A percentile compares a stretch with the other conserved stretches of the same genome.
Evolutionary conservation across 805 yeast genomes (phyloP).

Genomic region (Geotrichum ghanense): DNA sequence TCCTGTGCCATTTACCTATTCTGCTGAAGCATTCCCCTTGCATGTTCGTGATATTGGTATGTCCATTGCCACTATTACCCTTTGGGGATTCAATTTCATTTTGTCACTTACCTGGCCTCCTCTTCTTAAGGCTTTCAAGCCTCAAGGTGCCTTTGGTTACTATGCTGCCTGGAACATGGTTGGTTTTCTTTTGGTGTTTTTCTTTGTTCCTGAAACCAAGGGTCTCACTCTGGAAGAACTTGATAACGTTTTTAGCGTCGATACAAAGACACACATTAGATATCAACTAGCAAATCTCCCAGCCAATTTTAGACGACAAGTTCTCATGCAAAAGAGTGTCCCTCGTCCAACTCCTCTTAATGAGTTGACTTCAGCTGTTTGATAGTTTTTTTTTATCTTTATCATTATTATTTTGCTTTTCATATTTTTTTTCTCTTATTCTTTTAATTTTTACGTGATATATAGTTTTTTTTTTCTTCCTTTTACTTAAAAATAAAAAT

Average conservation of each 20-base stretch:
- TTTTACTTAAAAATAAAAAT: too few relatives aligned
- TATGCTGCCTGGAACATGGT: slow-evolving; percentile 82
- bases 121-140: slow-evolving; percentile 48
- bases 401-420: neutral
- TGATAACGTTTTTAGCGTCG: slow-evolving; percentile 58
- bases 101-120: slow-evolving; percentile 75
- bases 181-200: slow-evolving; percentile 47
- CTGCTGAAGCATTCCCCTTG: slow-evolving; percentile 75
- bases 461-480: too few relatives aligned
- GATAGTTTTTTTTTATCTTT: neutral
- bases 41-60: slow-evolving; percentile 72
- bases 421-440: too few relatives aligned
- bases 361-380: slow-evolving; percentile 4
- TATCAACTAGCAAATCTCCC: slow-evolving; percentile 30
- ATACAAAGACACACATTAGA: slow-evolving; percentile 40
- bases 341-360: slow-evolving; percentile 12
- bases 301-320: slow-evolving; percentile 11
- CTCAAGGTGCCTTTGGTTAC: slow-evolving; percentile 83
- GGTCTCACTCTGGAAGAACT: slow-evolving; percentile 65
- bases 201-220: slow-evolving; percentile 53
- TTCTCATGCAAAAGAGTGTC: slow-evolving; percentile 14
- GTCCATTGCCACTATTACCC: slow-evolving; percentile 58
- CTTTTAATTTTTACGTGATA: too few relatives aligned
- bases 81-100: slow-evolving; percentile 44
- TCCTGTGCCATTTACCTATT: slow-evolving; percentile 81